Evolutionary conservation across 2,329 filamentous ascomycete genomes (phyloP).

Genomic region (Penicillium rolfsii): DNA sequence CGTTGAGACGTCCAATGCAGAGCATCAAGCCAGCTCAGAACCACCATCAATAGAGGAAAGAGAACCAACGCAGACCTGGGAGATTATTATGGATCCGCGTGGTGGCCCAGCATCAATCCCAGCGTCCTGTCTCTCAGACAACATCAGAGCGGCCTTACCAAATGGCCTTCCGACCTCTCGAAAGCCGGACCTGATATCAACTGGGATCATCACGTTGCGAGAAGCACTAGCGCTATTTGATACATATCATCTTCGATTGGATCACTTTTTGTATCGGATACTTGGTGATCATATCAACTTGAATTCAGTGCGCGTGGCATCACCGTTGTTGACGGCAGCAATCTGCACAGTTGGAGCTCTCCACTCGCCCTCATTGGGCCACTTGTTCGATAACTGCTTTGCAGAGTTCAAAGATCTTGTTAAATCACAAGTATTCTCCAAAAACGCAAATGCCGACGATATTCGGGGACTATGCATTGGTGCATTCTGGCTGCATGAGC

Average conservation of each 20-base stretch:
- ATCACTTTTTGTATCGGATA: constrained; percentile 53
- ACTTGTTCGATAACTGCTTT: constrained; percentile 42
- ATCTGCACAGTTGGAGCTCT: constrained; percentile 53
- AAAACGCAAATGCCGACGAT: constrained; percentile 49
- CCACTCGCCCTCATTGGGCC: constrained; percentile 39
- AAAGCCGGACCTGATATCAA: constrained; percentile 48
- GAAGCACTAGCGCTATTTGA: constrained; percentile 49
- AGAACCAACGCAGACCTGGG: constrained; percentile 37
- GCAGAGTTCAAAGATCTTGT: constrained; percentile 51
- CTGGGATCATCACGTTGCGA: constrained; percentile 47
- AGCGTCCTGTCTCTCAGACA: constrained; percentile 29
- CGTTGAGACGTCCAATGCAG: constrained; percentile 1
- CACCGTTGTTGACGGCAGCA: constrained; percentile 49
- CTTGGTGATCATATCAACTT: constrained; percentile 45
- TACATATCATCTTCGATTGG: constrained; percentile 49
- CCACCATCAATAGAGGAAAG: constrained; percentile 11
- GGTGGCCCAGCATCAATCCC: constrained; percentile 39
- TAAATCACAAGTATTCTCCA: constrained; percentile 50
- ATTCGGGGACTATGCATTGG: constrained; percentile 54
- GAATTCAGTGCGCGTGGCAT: constrained; percentile 40
- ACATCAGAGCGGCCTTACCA: constrained; percentile 11
- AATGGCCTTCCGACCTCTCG: constrained; percentile 13
- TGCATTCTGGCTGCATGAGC: constrained; percentile 55
- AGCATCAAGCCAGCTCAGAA: constrained; percentile 9
- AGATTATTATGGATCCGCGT: constrained; percentile 45